phyloP scores from a whole-genome alignment of 352 stramenopile species.

The Blastocystis sp. region DNA sequence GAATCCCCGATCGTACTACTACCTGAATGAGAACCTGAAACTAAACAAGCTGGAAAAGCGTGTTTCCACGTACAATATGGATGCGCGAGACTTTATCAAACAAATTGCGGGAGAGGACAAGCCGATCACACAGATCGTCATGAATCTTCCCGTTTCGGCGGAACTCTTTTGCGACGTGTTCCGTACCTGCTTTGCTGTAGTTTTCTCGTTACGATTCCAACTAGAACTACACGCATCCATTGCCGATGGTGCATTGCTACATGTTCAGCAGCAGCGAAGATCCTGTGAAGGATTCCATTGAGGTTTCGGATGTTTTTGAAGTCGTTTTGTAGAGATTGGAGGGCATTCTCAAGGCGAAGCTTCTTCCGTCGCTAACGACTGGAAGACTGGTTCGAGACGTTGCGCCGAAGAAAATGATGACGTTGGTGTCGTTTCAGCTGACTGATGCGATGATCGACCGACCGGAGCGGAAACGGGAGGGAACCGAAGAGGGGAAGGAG shows the following conservation, averaged over 20 bases:
- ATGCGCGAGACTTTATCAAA: conserved; percentile 69
- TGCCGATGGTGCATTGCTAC: conserved; percentile 52
- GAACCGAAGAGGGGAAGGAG: neutral
- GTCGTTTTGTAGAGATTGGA: conserved; percentile 65
- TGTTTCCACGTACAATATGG: conserved; percentile 70
- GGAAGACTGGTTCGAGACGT: conserved; percentile 73
- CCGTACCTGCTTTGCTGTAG: conserved; percentile 20
- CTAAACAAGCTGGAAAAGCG: conserved; percentile 64
- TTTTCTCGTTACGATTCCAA: neutral
- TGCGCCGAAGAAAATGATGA: conserved; percentile 76
- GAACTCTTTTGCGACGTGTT: conserved; percentile 66
- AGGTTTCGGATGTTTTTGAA: conserved; percentile 61
- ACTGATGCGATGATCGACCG: conserved; percentile 58
- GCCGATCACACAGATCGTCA: conserved; percentile 72
- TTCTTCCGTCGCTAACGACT: conserved; percentile 63
- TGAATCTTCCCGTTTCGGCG: conserved; percentile 74
- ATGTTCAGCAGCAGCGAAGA: conserved; percentile 60
- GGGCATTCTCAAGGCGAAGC: conserved; percentile 64
- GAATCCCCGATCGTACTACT: conserved; percentile 73
- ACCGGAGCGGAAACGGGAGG: neutral
- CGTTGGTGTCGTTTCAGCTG: conserved; percentile 75
- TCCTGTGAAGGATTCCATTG: conserved; percentile 66
- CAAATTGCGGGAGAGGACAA: conserved; percentile 66
- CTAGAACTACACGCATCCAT: conserved; percentile 40
- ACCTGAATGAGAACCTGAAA: conserved; percentile 68